These are phyloP conservation scores for Neurospora sp. DNA, from an alignment of 495 filamentous ascomycete genomes.

Conservation along the genomic window DNA sequence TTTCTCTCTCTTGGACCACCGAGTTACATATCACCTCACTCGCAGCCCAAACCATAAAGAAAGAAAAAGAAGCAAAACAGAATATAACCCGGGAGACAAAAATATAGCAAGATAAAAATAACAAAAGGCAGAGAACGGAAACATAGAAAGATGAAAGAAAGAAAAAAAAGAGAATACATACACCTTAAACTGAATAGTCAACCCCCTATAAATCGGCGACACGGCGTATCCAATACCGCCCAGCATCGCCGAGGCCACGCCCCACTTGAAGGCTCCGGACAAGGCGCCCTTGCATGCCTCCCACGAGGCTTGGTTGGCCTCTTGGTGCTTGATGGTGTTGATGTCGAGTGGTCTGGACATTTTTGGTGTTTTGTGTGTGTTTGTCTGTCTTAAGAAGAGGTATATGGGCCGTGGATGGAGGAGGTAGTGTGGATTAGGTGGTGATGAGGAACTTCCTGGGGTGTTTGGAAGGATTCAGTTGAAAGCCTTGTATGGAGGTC, in stretches of 20 bases:
- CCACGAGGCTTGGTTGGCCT: conserved; percentile 50
- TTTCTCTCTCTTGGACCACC: background rate
- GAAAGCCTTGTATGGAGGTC: background rate
- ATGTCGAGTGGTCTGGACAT: conserved; percentile 22
- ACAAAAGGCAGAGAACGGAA: background rate
- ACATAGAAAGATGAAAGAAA: background rate
- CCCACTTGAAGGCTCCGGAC: conserved; percentile 57
- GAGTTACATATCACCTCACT: background rate
- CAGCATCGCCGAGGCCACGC: conserved; percentile 44
- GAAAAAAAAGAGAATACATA: conserved; percentile 27
- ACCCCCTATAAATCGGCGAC: conserved; percentile 66
- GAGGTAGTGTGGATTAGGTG: background rate
- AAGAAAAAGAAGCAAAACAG: background rate
- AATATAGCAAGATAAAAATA: background rate
- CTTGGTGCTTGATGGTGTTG: conserved; percentile 39
- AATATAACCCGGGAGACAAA: background rate
- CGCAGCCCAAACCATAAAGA: background rate
- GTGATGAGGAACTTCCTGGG: background rate
- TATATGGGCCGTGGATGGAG: background rate
- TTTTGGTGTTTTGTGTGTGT: background rate
- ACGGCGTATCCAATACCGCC: conserved; percentile 46
- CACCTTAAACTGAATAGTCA: conserved; percentile 88
- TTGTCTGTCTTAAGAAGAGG: background rate
- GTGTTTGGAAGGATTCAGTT: background rate
- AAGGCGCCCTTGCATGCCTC: conserved; percentile 52